These are phyloP conservation scores for Plasmodium knowlesi DNA, from an alignment of 169 alveolate genomes.

Conservation along the genomic window DNA sequence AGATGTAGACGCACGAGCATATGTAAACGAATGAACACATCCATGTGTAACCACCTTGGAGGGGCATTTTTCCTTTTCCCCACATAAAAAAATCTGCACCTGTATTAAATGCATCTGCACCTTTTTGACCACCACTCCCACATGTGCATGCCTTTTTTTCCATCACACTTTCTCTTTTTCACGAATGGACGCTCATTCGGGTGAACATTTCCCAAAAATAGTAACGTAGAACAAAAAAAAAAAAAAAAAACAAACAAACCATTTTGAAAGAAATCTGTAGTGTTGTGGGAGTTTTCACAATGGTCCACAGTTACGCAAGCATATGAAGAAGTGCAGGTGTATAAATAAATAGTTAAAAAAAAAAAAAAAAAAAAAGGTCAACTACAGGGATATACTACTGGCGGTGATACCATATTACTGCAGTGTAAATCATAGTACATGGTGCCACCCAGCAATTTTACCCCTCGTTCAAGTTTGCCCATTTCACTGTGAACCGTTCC, in stretches of 20 bases:
- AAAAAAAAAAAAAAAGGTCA: background rate
- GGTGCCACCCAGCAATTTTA: background rate
- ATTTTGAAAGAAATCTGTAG: background rate
- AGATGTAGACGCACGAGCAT: background rate
- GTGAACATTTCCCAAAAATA: background rate
- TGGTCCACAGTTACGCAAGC: background rate
- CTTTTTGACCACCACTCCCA: background rate
- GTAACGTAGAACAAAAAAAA: background rate
- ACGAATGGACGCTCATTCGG: background rate
- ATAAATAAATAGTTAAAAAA: background rate
- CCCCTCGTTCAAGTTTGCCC: background rate
- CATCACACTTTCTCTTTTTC: background rate
- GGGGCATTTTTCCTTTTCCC: background rate
- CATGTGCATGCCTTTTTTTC: background rate
- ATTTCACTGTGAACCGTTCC: slow-evolving; percentile 10
- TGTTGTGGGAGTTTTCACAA: background rate
- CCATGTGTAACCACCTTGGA: background rate
- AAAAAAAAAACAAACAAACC: too few relatives aligned
- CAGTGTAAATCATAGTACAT: background rate
- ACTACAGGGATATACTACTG: background rate
- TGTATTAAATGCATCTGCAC: background rate
- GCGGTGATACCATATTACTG: background rate
- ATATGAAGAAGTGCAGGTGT: background rate
- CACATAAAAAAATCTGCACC: background rate
- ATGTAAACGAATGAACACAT: background rate